phyloP scores from a whole-genome alignment of 257 asterid genomes.

The Anisodus acutangulus region DNA sequence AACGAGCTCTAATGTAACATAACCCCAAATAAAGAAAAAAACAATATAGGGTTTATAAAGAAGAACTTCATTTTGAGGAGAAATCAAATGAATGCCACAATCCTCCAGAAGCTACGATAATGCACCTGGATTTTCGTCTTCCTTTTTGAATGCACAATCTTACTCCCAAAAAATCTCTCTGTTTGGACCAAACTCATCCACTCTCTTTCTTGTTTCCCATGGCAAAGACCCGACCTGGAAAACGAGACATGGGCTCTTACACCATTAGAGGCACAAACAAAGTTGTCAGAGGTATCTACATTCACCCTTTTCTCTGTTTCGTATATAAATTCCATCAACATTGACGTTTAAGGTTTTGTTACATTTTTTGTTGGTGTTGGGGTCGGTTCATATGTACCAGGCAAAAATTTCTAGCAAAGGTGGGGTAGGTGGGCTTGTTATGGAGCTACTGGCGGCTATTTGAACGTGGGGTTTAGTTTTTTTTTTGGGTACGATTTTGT shows the following conservation, averaged over 20 bases:
- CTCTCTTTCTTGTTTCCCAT: conserved; percentile 31
- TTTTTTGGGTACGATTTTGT: background rate
- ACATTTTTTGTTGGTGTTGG: background rate
- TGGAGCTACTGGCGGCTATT: background rate
- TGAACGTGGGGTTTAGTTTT: background rate
- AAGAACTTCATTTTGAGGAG: background rate
- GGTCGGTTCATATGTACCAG: background rate
- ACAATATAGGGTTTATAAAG: background rate
- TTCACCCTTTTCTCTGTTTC: background rate
- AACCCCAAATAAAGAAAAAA: background rate
- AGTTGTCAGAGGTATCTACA: conserved; percentile 53
- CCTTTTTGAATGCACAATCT: background rate
- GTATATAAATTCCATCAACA: background rate
- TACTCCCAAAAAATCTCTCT: background rate
- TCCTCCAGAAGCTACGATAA: background rate
- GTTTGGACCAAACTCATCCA: background rate
- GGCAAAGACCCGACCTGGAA: conserved; percentile 59
- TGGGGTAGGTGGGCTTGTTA: background rate
- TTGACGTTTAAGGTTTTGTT: background rate
- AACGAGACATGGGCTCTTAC: conserved; percentile 51
- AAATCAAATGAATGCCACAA: background rate
- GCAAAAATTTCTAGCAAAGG: too few relatives aligned
- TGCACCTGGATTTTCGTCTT: background rate
- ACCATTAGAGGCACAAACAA: conserved; percentile 64
- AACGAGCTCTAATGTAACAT: background rate